Evolutionary conservation across 257 asterid species (phyloP), one percentile per base, ranked within the genome.

Genomic region (Capsicum baccatum): DNA sequence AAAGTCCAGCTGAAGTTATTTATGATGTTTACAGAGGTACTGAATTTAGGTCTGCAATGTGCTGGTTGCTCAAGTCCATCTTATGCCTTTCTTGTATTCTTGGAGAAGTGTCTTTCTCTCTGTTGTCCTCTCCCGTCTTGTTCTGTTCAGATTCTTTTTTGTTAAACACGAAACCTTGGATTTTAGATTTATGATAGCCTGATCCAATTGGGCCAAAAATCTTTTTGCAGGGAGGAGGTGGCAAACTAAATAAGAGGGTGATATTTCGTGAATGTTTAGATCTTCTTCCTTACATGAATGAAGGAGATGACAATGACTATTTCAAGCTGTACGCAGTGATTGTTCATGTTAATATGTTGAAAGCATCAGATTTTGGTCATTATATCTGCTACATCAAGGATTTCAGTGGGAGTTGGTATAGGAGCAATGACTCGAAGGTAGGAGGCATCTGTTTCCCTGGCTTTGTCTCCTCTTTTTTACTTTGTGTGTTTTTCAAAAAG

Each of bases 321-420:
- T 96, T 94, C 92, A 91, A 91, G 93, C 88, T 96, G 21, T 96
- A 96, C 91, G 99, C 98, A 35, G 98, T 96, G 87, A 94, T 96
- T 59, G 98, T 96, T 79, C 99, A 96, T 79, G 88, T 92, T 86
- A 98, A 95, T 91, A 92, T 92, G 98, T 90, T 93, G 85, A 96
- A 94, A 88, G 99, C 99, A 68, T 94, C 98, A 16, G 93, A 85
- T 85, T 94, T 93, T 84, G 99, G 99, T 66, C 99, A 96, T 88
- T 96, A 96, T 88, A 94, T 96, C 84, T 96, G 99, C 92, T 96
- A 92, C 84, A 83, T 93, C 78, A 94, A 94, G 89, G 98, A 94
- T 85, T 91, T 94, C 82, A 79, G 85, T 59, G 99, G 97, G 74
- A 91, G 84, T 69, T 96, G 99, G 99, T 92, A 93, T 85, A 89